phyloP scores from a whole-genome alignment of 345 rosid species.

The Erysimum cheiranthoides region DNA sequence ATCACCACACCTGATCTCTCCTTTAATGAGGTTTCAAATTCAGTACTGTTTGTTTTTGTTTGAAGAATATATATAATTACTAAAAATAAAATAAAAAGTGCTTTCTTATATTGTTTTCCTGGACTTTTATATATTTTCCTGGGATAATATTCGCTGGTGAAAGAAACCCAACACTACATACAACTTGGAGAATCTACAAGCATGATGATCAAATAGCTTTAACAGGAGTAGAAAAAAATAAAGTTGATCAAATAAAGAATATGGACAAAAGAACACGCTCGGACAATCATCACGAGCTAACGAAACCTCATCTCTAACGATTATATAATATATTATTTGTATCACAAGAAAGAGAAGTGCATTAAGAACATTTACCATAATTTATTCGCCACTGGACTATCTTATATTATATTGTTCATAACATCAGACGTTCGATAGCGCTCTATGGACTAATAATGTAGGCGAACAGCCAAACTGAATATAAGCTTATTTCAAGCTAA shows the following conservation, averaged over 20 bases:
- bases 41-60: constrained; percentile 6
- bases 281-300: constrained; percentile 49
- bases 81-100: background rate
- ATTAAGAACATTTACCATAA: background rate
- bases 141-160: constrained; percentile 48
- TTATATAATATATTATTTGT: constrained; percentile 38
- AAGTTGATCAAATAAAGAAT: constrained; percentile 47
- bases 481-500: background rate
- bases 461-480: background rate
- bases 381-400: background rate
- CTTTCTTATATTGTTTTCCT: constrained; percentile 2
- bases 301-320: constrained; percentile 38
- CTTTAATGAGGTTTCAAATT: background rate
- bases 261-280: constrained; percentile 47
- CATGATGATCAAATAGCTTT: constrained; percentile 46
- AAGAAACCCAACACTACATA: constrained; percentile 46
- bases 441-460: constrained; percentile 13
- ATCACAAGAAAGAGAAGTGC: constrained; percentile 10
- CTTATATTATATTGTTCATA: background rate
- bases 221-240: constrained; percentile 43
- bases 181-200: constrained; percentile 50
- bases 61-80: background rate
- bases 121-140: constrained; percentile 7
- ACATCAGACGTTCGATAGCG: constrained; percentile 2
- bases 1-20: background rate